Base-by-base conservation (phyloP, 495 filamentous ascomycete species). In the Xylaria grammica region DNA sequence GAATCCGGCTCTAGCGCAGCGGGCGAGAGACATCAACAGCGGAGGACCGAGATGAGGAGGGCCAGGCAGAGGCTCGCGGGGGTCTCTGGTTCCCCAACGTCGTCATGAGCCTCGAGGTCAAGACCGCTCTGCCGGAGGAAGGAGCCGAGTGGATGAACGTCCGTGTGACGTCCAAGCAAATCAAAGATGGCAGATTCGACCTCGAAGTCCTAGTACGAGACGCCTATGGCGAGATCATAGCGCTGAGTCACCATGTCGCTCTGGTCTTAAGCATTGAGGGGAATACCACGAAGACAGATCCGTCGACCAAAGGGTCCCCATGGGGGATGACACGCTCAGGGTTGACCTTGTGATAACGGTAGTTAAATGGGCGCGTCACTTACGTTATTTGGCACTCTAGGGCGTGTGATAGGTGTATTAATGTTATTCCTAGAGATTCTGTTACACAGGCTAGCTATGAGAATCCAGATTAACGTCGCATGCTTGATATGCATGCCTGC, bases 11-110 rank as follows among this genome's bases (percentile, higher is more conserved):
- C 34, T 36, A 11, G 11, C 34, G 34, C 6, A 36, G 34, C 34
- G 11, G 34, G 11, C 34, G 34, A 36, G 34, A 36, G 34, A 36
- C 11, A 11, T 36, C 34, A 11, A 36, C 6, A 36, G 34, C 34
- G 34, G 34, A 36, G 34, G 49, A 57, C 9, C n/a, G 22, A n/a
- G 26, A 53, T 22, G 40, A 22, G 19, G 55, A 66, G 1, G 13
- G 46, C 22, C 32, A 40, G 40, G 26, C 34, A 4, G 24, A 46
- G 36, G 22, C 36, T 22, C 49, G 60, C 4, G 61, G 53, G 13
- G 36, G 17, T 22, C 83, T 79, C 68, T 94, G 92, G 92, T 94
- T 93, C 77, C 91, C 91, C 0, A 96, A 91, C 3, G 75, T 95
- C 17, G 80, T 89, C 22, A 74, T 92, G 74, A 87, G 86, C 65